Evolutionary conservation across 169 alveolate genomes (phyloP).

Genomic region (Cyclospora cayetanensis): DNA sequence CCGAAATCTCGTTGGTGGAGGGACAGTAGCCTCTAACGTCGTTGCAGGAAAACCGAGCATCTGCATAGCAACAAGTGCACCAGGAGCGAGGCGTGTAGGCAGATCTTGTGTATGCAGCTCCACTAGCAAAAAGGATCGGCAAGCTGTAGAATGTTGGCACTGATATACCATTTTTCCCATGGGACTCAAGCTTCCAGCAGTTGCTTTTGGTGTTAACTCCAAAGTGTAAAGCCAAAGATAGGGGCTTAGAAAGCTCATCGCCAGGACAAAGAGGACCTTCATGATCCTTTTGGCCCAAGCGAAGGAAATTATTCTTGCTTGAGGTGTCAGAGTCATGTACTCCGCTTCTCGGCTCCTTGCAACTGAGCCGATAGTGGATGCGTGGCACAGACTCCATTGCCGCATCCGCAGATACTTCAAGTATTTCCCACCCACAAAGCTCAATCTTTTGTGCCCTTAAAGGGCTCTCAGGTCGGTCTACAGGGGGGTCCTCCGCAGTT

Average conservation of each 20-base stretch:
- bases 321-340: background rate
- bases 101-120: no score
- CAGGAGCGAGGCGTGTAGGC: no score
- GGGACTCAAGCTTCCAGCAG: constrained; percentile 4
- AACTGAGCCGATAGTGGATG: background rate
- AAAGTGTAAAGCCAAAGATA: constrained; percentile 17
- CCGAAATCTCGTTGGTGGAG: background rate
- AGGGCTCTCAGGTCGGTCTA: background rate
- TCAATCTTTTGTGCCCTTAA: background rate
- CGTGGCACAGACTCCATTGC: background rate
- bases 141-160: background rate
- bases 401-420: constrained; percentile 36
- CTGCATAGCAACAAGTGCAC: background rate
- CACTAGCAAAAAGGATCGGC: background rate
- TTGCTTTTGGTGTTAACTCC: constrained; percentile 21
- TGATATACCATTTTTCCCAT: constrained; percentile 15
- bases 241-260: background rate
- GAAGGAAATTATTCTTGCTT: background rate
- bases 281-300: background rate
- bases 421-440: constrained; percentile 33
- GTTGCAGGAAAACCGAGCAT: constrained; percentile 20
- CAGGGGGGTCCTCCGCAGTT: background rate
- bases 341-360: background rate
- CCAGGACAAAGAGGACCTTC: background rate
- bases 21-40: constrained; percentile 19